Percentiles rank a stretch among this genome's conserved stretches.
phyloP scores from a whole-genome alignment of 2,329 filamentous ascomycete species.

The Penicillium freii region DNA sequence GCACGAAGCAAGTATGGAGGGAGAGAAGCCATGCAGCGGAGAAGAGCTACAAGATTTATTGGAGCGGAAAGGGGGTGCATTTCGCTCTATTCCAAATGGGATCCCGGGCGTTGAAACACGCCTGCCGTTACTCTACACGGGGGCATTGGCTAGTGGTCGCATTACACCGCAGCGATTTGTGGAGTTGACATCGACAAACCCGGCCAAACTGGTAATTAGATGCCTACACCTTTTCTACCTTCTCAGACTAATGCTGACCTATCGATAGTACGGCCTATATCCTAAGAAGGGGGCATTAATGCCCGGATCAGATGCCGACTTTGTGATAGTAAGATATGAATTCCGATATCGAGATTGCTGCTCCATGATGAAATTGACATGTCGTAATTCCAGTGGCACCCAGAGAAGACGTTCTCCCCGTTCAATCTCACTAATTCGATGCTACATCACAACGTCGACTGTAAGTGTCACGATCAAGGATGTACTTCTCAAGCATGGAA shows the following conservation, averaged over 20 bases:
- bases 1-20: background rate
- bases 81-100: background rate
- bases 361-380: background rate
- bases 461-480: background rate
- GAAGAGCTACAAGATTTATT: background rate
- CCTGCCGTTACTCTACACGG: background rate
- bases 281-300: background rate
- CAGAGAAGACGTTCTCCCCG: background rate
- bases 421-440: background rate
- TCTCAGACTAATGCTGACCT: background rate
- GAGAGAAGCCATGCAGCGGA: background rate
- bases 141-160: background rate
- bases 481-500: background rate
- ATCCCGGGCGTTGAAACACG: background rate
- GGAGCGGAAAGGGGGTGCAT: background rate
- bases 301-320: background rate
- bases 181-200: background rate
- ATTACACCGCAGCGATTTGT: background rate
- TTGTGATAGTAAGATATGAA: background rate
- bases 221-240: background rate
- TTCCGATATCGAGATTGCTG: background rate
- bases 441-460: background rate
- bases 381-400: background rate
- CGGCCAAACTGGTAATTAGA: background rate
- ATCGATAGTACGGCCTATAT: background rate